Evolutionary conservation across 306 rosid genomes (phyloP), one percentile per base, ranked within the genome.

Genomic region (Quercus engelmannii): DNA sequence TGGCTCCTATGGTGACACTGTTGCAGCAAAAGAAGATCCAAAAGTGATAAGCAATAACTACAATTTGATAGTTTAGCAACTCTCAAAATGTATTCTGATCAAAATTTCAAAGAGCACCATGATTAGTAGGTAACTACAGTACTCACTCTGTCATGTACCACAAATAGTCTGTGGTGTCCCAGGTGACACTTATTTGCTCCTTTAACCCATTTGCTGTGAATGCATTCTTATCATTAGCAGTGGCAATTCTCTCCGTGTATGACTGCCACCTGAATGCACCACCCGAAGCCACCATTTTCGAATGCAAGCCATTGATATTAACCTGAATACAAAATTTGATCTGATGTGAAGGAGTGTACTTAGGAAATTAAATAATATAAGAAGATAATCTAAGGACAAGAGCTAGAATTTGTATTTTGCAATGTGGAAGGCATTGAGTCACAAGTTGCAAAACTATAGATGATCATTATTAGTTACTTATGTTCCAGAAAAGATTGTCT

Each of bases 101-200:
- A 35, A 72, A 52, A 80, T 61, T 51, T 56, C 20, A 20, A 10
- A 73, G 13, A 73, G 54, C 46, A 55, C 30, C 17, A 13, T 31
- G 52, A 69, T 58, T 19, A 58, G 70, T 15, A 61, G 18, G 38
- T 78, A 49, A 49, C 71, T 31, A 49, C 35, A 71, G 49, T 75
- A 86, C 99, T 91, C 82, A 95, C 99, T 95, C 99, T 68, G 98
- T 91, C 97, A 89, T 83, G 78, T 95, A 95, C 99, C 99, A 95
- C 90, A 95, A 81, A 85, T 95, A 95, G 86, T 95, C 98, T 5
- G 98, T 86, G 4, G 83, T 59, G 81, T 95, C 99, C 84, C 91
- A 55, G 23, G 99, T 95, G 85, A 90, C 18, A 83, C 80, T 84
- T 52, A 91, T 33, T 81, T 95, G 99, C 79, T 95, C 99, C 88